These are phyloP conservation scores for Neurospora sp. DNA, from an alignment of 495 filamentous ascomycete species.

Conservation along the genomic window DNA sequence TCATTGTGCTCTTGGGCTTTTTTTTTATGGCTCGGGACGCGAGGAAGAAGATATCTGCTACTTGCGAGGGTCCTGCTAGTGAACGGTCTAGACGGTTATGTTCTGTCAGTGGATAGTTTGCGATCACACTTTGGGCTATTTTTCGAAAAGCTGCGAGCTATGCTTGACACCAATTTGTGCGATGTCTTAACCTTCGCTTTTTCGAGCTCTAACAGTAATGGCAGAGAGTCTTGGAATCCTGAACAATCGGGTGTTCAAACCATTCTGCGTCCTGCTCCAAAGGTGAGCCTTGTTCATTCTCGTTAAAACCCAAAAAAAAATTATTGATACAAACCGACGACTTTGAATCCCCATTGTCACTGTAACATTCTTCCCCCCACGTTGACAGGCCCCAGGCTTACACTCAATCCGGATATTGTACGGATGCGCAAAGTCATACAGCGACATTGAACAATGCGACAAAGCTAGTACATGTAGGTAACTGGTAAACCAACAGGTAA, in stretches of 20 bases:
- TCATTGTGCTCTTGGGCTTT: slow-evolving; percentile 34
- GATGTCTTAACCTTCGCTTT: not conserved
- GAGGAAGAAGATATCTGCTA: slow-evolving; percentile 21
- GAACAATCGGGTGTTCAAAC: not conserved
- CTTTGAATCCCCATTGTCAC: not conserved
- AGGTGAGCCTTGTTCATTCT: not conserved
- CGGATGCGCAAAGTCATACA: not conserved
- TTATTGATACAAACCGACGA: not conserved
- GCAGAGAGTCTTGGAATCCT: not conserved
- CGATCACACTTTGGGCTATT: no score
- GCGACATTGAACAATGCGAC: not conserved
- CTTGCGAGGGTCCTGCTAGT: not conserved
- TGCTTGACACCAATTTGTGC: not conserved
- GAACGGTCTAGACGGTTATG: not conserved
- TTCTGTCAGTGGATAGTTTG: no score
- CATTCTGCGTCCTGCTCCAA: not conserved
- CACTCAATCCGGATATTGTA: not conserved
- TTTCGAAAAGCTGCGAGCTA: not conserved
- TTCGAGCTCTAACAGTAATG: not conserved
- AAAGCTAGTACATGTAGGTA: not conserved
- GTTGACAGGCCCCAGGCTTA: not conserved
- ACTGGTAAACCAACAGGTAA: not conserved
- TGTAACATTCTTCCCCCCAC: not conserved
- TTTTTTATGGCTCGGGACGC: slow-evolving; percentile 18
- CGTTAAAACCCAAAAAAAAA: not conserved